phyloP scores from a whole-genome alignment of 1,284 basidiomycete species.

The Moniliophthora roreri region DNA sequence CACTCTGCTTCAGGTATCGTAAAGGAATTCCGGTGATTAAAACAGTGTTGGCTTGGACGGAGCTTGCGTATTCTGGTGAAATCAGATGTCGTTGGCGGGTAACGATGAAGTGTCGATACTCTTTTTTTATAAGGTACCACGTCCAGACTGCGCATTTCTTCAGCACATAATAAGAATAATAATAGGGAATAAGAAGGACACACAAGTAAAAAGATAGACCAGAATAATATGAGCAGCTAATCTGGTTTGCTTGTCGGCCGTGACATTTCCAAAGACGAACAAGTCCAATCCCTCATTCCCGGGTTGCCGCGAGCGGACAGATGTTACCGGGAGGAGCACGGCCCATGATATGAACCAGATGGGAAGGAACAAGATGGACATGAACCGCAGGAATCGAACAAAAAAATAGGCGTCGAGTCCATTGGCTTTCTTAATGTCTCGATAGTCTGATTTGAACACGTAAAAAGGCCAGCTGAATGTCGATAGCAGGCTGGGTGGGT shows the following conservation, averaged over 20 bases:
- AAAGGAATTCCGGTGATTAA: constrained; percentile 89
- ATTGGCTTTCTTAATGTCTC: constrained; percentile 68
- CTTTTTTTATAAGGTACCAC: constrained; percentile 76
- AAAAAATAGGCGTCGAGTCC: constrained; percentile 96
- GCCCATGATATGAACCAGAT: constrained; percentile 80
- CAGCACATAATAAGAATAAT: not conserved
- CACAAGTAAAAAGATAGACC: constrained; percentile 75
- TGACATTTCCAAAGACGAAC: constrained; percentile 84
- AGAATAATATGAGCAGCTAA: constrained; percentile 79
- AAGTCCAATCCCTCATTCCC: constrained; percentile 64
- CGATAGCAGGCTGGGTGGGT: constrained; percentile 37
- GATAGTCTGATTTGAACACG: constrained; percentile 57
- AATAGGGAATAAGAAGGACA: constrained; percentile 23
- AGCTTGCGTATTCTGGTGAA: constrained; percentile 66
- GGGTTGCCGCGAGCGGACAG: constrained; percentile 50
- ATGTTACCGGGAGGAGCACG: constrained; percentile 68
- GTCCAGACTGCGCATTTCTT: constrained; percentile 64
- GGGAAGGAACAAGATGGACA: constrained; percentile 79
- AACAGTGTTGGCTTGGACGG: constrained; percentile 85
- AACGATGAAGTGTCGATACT: constrained; percentile 81
- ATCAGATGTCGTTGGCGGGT: constrained; percentile 87
- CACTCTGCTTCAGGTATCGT: constrained; percentile 66
- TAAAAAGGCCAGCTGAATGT: constrained; percentile 61
- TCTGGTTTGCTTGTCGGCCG: constrained; percentile 47
- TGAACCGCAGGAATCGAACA: constrained; percentile 83